A percentile compares a stretch with the other conserved stretches of the same genome.
Conservation (phyloP, 768 basidiomycete species). For the Lactarius pseudohatsudake region DNA sequence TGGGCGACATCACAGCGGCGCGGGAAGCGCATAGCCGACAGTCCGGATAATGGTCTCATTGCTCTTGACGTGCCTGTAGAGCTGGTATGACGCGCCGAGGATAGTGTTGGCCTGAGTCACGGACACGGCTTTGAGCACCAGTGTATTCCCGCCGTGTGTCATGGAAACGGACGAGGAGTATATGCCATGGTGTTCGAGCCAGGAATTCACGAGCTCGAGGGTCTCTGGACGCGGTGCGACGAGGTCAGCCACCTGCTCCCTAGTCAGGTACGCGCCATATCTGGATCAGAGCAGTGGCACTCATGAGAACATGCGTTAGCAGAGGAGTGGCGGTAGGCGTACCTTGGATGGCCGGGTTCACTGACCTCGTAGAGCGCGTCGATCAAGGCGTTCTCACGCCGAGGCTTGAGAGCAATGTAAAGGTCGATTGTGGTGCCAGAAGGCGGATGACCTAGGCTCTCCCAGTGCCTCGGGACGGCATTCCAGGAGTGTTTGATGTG, state of each 20-base stretch:
- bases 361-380: neutral
- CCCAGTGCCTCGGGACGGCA: neutral
- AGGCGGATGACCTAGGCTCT: neutral
- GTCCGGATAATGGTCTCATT: neutral
- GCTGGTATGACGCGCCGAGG: neutral
- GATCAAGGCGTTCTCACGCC: too few relatives aligned
- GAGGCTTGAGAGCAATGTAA: too few relatives aligned
- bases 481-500: neutral
- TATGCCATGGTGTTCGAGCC: neutral
- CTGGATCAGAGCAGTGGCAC: neutral
- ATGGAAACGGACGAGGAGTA: neutral
- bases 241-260: neutral
- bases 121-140: neutral
- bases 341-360: neutral
- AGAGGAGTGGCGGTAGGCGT: neutral
- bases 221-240: neutral
- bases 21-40: neutral
- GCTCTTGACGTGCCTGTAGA: neutral
- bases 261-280: neutral
- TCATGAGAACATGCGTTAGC: neutral
- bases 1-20: too few relatives aligned
- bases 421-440: neutral
- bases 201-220: neutral
- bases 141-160: neutral
- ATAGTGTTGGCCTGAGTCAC: neutral